Evolutionary conservation across 768 basidiomycete species (phyloP).

Genomic region (Agaricus blazei): DNA sequence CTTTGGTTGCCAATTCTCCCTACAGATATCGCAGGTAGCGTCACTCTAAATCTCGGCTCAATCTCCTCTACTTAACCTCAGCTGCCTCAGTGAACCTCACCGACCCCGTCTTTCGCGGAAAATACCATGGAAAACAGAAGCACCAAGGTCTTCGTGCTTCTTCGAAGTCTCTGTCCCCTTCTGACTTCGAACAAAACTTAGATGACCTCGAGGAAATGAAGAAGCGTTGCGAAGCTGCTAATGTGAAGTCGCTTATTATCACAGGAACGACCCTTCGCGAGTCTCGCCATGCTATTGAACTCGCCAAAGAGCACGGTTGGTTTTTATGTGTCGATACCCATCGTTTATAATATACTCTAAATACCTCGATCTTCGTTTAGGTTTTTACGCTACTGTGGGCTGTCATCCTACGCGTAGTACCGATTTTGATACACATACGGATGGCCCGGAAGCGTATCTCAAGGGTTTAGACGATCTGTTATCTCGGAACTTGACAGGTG

Average conservation of each 20-base stretch:
- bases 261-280: conserved; percentile 71
- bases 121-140: conserved; percentile 42
- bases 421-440: conserved; percentile 57
- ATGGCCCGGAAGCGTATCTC: conserved; percentile 59
- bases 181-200: conserved; percentile 15
- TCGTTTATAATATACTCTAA: background rate
- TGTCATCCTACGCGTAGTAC: conserved; percentile 74
- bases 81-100: conserved; percentile 30
- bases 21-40: background rate
- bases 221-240: conserved; percentile 48
- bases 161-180: background rate
- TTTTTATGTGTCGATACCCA: background rate
- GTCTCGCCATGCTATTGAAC: conserved; percentile 48
- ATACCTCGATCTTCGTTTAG: conserved; percentile 24
- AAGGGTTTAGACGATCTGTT: conserved; percentile 53
- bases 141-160: conserved; percentile 35
- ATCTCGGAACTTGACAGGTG: conserved; percentile 38
- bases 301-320: conserved; percentile 57
- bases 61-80: background rate
- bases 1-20: background rate
- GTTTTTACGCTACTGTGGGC: conserved; percentile 68
- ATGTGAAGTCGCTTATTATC: conserved; percentile 68
- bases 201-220: conserved; percentile 64
- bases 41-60: background rate
- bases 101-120: conserved; percentile 52